A percentile compares a stretch with the other conserved stretches of the same genome.
These are phyloP conservation scores for Lactifluus hygrophoroides DNA, from an alignment of 768 basidiomycete genomes.

Conservation along the genomic window DNA sequence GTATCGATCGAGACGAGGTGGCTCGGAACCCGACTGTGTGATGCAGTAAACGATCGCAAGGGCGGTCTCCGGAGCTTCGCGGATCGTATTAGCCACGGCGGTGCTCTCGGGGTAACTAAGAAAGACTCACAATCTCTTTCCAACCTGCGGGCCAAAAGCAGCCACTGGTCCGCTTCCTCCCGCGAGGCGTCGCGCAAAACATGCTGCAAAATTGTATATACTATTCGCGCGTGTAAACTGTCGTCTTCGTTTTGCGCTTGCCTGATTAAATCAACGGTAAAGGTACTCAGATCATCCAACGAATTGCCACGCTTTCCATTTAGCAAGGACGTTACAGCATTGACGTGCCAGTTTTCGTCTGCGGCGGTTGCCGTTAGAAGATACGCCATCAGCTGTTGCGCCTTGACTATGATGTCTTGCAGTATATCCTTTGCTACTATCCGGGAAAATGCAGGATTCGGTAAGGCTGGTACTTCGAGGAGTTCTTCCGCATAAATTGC, in stretches of 20 bases:
- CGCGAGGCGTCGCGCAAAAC: constrained; percentile 48
- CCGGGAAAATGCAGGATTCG: constrained; percentile 41
- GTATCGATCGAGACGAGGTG: constrained; percentile 64
- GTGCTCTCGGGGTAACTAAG: background rate
- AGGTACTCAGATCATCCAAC: constrained; percentile 25
- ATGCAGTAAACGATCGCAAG: constrained; percentile 59
- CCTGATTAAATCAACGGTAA: constrained; percentile 30
- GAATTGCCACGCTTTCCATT: constrained; percentile 21
- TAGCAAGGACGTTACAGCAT: constrained; percentile 32
- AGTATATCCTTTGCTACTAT: constrained; percentile 30
- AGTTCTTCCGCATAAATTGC: constrained; percentile 56
- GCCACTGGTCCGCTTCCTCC: constrained; percentile 70
- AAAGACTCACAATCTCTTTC: constrained; percentile 49
- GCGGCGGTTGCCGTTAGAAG: constrained; percentile 39
- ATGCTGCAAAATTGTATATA: constrained; percentile 53
- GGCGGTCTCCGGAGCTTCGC: constrained; percentile 58
- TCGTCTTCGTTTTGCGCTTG: constrained; percentile 34
- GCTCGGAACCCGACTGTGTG: constrained; percentile 55
- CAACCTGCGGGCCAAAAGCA: constrained; percentile 54
- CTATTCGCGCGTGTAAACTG: constrained; percentile 47
- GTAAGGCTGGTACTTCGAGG: constrained; percentile 40
- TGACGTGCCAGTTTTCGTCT: constrained; percentile 44
- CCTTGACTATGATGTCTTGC: constrained; percentile 36
- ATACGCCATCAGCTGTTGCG: constrained; percentile 53
- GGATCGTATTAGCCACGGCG: background rate